Conservation (phyloP, 1,139 yeast species). For the Pichia inconspicua region DNA sequence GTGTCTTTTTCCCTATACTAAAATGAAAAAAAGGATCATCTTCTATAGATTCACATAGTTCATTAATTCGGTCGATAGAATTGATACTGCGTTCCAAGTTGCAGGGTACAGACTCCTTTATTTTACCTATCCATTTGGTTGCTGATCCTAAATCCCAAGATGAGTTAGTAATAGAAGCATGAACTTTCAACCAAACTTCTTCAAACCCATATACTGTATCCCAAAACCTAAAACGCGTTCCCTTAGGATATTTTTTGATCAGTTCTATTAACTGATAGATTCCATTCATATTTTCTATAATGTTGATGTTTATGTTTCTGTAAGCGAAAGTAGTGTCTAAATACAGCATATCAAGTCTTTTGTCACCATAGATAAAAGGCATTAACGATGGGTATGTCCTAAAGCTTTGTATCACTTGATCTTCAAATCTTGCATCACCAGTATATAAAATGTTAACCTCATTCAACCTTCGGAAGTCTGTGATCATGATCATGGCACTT, state of each 20-base stretch:
- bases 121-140: slow-evolving; percentile 1
- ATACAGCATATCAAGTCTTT: slow-evolving; percentile 12
- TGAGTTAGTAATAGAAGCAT: not conserved
- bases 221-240: slow-evolving; percentile 12
- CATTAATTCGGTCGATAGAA: slow-evolving; percentile 6
- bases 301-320: slow-evolving; percentile 11
- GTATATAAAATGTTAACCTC: slow-evolving; percentile 10
- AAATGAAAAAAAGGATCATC: slow-evolving; percentile 1
- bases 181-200: slow-evolving; percentile 16
- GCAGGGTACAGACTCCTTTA: not conserved
- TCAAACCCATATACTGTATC: slow-evolving; percentile 16
- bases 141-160: not conserved
- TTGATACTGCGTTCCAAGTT: slow-evolving; percentile 9
- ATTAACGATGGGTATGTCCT: slow-evolving; percentile 5
- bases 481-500: slow-evolving; percentile 16
- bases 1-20: not conserved
- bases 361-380: slow-evolving; percentile 8
- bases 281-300: slow-evolving; percentile 12
- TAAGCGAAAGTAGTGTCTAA: slow-evolving; percentile 19
- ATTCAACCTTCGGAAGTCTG: not conserved
- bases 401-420: slow-evolving; percentile 6
- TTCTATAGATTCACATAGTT: not conserved
- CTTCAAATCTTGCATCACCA: slow-evolving; percentile 17
- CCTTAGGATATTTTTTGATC: slow-evolving; percentile 13
- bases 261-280: slow-evolving; percentile 8